Base-by-base conservation (phyloP, 2,329 filamentous ascomycete species). In the Alternaria triticina region DNA sequence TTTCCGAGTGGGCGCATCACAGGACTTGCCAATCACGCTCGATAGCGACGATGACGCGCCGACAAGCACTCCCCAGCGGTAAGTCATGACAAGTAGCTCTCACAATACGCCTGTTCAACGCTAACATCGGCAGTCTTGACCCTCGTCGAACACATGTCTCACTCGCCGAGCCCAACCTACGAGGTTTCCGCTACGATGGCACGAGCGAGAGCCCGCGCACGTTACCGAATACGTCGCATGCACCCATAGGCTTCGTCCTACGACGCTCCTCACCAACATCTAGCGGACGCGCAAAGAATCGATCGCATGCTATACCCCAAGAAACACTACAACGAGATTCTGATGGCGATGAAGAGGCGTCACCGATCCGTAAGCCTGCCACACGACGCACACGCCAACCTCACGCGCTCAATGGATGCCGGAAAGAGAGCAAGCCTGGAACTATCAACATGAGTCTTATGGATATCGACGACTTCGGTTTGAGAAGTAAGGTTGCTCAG, bases 401-500 rank as follows among this genome's bases (percentile, higher is more conserved):
- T 8, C 55, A 23, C n/a, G 22, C 22, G 3, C 5, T 5, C 10
- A 3, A 17, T 20, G 17, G 4, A 15, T 3, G 13, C 7, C 5
- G 2, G 5, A 27, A 17, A 15, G 45, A 49, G 9, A 36, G 57
- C 17, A 54, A 7, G 27, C 15, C 11, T 12, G n/a, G 30, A 5
- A 23, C 43, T 9, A 17, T 47, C 4, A 56, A 54, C 5, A 33
- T 68, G 11, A 65, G 50, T 4, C 52, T 74, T 8, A 25, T 56
- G 5, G 66, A 73, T 23, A 71, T 74, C 10, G 25, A 46, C 1
- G 63, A 72, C 25, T 66, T 65, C 22, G 12, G 43, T 4, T 4
- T 62, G 4, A 61, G 73, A 5, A 59, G 52, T 8, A 68, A 71
- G 15, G 69, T 72, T 7, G 67, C 69, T 1, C 54, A 69, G 3